phyloP scores from a whole-genome alignment of 2,329 filamentous ascomycete species.

The Penicillium olsonii region DNA sequence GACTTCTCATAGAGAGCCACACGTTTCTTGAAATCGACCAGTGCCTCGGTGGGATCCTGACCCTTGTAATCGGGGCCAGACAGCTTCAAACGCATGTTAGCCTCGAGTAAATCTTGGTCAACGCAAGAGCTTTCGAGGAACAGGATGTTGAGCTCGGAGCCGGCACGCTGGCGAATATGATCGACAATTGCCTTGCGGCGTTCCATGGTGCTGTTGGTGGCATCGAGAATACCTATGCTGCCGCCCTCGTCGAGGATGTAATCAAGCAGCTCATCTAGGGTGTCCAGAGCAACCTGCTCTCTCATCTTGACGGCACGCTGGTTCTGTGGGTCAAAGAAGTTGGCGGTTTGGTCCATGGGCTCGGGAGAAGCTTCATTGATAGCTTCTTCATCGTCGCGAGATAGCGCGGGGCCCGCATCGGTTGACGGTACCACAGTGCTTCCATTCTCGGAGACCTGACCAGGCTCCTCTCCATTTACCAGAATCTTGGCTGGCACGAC shows the following conservation, averaged over 20 bases:
- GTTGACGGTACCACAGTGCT: conserved; percentile 29
- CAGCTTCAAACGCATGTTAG: conserved; percentile 95
- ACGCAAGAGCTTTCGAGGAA: conserved; percentile 95
- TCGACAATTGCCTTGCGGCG: conserved; percentile 82
- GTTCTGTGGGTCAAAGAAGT: conserved; percentile 92
- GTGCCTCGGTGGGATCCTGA: conserved; percentile 81
- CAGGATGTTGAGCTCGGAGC: conserved; percentile 81
- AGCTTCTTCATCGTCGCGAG: conserved; percentile 18
- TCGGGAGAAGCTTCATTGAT: conserved; percentile 43
- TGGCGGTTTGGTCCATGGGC: conserved; percentile 80
- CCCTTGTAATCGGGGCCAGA: conserved; percentile 94
- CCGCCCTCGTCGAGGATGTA: conserved; percentile 82
- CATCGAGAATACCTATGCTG: conserved; percentile 92
- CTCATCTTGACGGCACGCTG: conserved; percentile 76
- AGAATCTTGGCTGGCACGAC: conserved; percentile 56
- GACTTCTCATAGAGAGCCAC: conserved; percentile 92
- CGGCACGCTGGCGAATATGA: conserved; percentile 77
- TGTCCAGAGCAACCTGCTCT: conserved; percentile 90
- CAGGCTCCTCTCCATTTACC: conserved; percentile 57
- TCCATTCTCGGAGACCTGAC: conserved; percentile 20
- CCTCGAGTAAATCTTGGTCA: conserved; percentile 80
- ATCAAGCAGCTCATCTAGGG: conserved; percentile 85
- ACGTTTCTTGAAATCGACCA: conserved; percentile 89
- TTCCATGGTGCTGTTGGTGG: conserved; percentile 91
- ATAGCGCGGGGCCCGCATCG: conserved; percentile 20